Conservation (phyloP, 1,284 basidiomycete species). For the Pseudozyma hubeiensis region DNA sequence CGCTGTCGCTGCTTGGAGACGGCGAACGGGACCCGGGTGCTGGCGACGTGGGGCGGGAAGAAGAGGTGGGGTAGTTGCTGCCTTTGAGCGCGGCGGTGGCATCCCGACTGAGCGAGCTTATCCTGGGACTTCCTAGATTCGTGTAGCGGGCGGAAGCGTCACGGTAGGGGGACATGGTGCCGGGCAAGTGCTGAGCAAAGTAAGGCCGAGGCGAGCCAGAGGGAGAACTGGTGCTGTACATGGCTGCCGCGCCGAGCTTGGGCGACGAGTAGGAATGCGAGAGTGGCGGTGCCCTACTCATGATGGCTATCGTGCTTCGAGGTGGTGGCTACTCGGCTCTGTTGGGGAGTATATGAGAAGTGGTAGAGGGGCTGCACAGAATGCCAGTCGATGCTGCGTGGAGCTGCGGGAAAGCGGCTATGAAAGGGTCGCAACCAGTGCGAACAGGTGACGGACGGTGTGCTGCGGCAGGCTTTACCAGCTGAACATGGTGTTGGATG, state of each 20-base stretch:
- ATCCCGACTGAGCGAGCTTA: slow-evolving; percentile 62
- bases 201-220: slow-evolving; percentile 57
- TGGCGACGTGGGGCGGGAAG: slow-evolving; percentile 58
- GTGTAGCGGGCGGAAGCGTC: slow-evolving; percentile 61
- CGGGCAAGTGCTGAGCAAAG: slow-evolving; percentile 56
- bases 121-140: slow-evolving; percentile 57
- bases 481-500: slow-evolving; percentile 5
- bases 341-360: too few relatives aligned
- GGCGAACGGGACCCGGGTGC: slow-evolving; percentile 44
- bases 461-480: not conserved
- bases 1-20: slow-evolving; percentile 45
- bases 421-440: not conserved
- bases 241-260: slow-evolving; percentile 42
- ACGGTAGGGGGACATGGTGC: slow-evolving; percentile 61
- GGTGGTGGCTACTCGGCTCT: not conserved
- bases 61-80: slow-evolving; percentile 58
- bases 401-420: too few relatives aligned
- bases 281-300: slow-evolving; percentile 57
- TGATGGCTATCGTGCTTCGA: slow-evolving; percentile 8
- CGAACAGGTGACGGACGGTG: not conserved
- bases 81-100: slow-evolving; percentile 53
- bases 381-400: not conserved
- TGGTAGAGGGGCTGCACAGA: too few relatives aligned
- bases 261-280: slow-evolving; percentile 44
- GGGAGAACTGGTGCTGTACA: slow-evolving; percentile 51